A percentile compares a stretch with the other conserved stretches of the same genome.
These are phyloP conservation scores for Macadamia integrifolia DNA, from an alignment of 164 flowering plant genomes.

Conservation along the genomic window DNA sequence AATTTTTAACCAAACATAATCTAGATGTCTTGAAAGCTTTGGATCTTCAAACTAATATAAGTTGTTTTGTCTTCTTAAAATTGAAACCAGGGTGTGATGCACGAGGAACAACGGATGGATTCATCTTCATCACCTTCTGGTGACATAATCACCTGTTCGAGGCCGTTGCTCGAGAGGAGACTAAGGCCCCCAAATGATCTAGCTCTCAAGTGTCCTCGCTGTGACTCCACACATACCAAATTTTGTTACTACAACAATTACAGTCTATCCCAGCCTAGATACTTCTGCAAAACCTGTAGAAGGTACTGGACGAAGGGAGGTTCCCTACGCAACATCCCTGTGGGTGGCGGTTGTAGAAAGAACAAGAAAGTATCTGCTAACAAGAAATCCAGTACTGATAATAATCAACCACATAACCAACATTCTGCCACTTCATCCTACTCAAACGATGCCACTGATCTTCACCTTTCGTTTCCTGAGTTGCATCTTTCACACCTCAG, in stretches of 20 bases:
- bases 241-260: slow-evolving; percentile 87
- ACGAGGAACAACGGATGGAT: slow-evolving; percentile 46
- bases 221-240: slow-evolving; percentile 77
- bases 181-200: slow-evolving; percentile 69
- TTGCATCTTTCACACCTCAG: slow-evolving; percentile 35
- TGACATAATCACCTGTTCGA: slow-evolving; percentile 47
- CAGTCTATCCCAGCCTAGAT: slow-evolving; percentile 79
- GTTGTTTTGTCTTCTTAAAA: background rate
- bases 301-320: slow-evolving; percentile 91
- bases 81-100: slow-evolving; percentile 33
- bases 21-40: no score
- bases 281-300: slow-evolving; percentile 80
- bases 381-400: slow-evolving; percentile 20
- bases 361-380: slow-evolving; percentile 41
- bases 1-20: no score
- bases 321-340: slow-evolving; percentile 69
- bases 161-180: slow-evolving; percentile 49
- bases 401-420: slow-evolving; percentile 13
- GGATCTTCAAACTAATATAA: no score
- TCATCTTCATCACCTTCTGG: slow-evolving; percentile 46
- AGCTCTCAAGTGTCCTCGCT: slow-evolving; percentile 66
- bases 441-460: slow-evolving; percentile 26
- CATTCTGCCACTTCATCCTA: slow-evolving; percentile 5
- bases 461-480: slow-evolving; percentile 53
- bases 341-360: slow-evolving; percentile 77